Evolutionary conservation across 1,139 yeast species (phyloP), one percentile per base, ranked within the genome.

Genomic region (Kodamaea ohmeri): DNA sequence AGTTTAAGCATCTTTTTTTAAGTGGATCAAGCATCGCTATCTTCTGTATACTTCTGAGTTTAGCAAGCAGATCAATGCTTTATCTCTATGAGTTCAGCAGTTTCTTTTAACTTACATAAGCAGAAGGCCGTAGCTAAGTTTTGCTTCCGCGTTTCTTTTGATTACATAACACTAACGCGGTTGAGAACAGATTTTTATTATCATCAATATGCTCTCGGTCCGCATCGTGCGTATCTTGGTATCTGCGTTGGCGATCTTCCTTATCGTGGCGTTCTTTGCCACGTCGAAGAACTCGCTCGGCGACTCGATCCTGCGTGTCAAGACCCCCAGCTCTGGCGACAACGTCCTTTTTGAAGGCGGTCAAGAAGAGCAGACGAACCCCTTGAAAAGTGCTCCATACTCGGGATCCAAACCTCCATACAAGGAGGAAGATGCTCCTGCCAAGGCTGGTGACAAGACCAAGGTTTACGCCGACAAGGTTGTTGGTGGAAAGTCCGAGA

Each of bases 391-490:
- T 4, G 51, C 56, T 7, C 61, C 65, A 25, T 60, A 63, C 41
- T 50, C 53, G 32, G 70, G 71, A 3, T 48, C 57, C 6, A 60
- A 60, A 40, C 66, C 72, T 6, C 73, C 74, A 9, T 68, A 65
- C 46, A 41, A 58, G 24, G 44, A 49, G 19, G 47, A 40, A 3
- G 29, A 33, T n/a, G 32, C 22, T 2, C 30, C 36, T 8, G 37
- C 25, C 6, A 30, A 29, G 11, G 37, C 36, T n/a, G 40, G 35
- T 24, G 45, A 42, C 16, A 45, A 46, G 36, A 51, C 56, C 5
- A 53, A 54, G 47, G 48, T 53, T 12, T 40, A 47, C 11, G 65
- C 65, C 15, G 65, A 58, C 36, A 60, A 60, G 46, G 27, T 31
- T 24, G 21, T 34, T 4, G 43, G 43, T 12, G 44, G 38, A 16